These are phyloP conservation scores for Flaveria trinervia DNA, from an alignment of 129 eudicot species.

Conservation along the genomic window DNA sequence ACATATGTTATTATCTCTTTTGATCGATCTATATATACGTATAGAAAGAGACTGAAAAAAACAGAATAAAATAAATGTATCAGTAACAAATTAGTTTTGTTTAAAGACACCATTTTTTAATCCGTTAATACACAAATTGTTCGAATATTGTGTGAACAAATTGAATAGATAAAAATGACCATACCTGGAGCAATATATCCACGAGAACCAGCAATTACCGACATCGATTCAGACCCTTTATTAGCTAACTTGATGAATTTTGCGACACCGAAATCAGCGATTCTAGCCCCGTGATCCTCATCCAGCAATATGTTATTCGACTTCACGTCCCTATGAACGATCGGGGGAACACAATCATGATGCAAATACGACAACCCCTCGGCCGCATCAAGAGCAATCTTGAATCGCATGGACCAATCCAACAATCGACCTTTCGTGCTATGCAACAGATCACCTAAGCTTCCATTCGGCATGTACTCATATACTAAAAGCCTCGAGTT, in stretches of 20 bases:
- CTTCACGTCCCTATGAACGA: slow-evolving; percentile 88
- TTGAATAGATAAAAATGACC: background rate
- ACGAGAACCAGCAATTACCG: slow-evolving; percentile 89
- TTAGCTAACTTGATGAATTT: slow-evolving; percentile 46
- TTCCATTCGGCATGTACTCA: slow-evolving; percentile 88
- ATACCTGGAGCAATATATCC: slow-evolving; percentile 98
- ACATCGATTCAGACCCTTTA: slow-evolving; percentile 71
- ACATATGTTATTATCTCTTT: too few species aligned
- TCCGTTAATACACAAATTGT: too few species aligned
- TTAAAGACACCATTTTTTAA: too few species aligned
- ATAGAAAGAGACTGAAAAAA: too few species aligned
- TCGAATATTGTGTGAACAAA: too few species aligned
- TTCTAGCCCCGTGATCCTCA: slow-evolving; percentile 71
- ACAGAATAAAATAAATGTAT: too few species aligned
- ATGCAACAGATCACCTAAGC: slow-evolving; percentile 84
- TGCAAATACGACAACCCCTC: slow-evolving; percentile 95
- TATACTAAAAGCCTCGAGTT: slow-evolving; percentile 72
- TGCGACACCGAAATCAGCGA: slow-evolving; percentile 96
- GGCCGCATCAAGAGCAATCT: slow-evolving; percentile 78
- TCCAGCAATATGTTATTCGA: slow-evolving; percentile 79
- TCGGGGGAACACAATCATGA: slow-evolving; percentile 86
- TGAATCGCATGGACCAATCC: slow-evolving; percentile 77
- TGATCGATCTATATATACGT: too few species aligned
- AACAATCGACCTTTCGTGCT: slow-evolving; percentile 54
- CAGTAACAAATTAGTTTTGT: too few species aligned